Evolutionary conservation across 2,329 filamentous ascomycete species (phyloP).

Genomic region (Capronia americana): DNA sequence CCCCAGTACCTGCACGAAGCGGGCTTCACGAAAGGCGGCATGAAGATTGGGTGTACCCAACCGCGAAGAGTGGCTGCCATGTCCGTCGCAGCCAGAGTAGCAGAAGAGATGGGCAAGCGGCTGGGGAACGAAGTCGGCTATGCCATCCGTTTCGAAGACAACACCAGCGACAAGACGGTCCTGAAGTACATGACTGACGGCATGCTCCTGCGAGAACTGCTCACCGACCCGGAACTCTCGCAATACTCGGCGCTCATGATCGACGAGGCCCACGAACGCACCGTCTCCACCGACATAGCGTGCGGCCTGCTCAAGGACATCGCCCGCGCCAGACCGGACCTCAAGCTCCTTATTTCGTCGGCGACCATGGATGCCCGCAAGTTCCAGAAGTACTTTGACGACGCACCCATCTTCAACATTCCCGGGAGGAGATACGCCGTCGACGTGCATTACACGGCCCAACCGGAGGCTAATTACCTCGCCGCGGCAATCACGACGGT

Average conservation of each 20-base stretch:
- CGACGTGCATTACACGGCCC: slow-evolving; percentile 86
- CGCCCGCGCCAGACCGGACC: slow-evolving; percentile 77
- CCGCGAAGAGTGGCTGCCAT: slow-evolving; percentile 95
- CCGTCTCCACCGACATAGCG: slow-evolving; percentile 87
- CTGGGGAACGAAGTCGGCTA: slow-evolving; percentile 93
- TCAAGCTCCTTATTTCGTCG: slow-evolving; percentile 90
- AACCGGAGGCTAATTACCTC: slow-evolving; percentile 93
- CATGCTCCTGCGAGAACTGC: slow-evolving; percentile 87
- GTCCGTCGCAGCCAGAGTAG: slow-evolving; percentile 95
- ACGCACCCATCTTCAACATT: slow-evolving; percentile 92
- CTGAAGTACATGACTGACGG: slow-evolving; percentile 98
- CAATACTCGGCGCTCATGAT: slow-evolving; percentile 92
- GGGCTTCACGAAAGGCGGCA: slow-evolving; percentile 80
- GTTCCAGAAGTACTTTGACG: slow-evolving; percentile 89
- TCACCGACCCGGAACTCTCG: slow-evolving; percentile 83
- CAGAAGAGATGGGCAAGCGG: slow-evolving; percentile 89
- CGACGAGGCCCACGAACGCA: slow-evolving; percentile 95
- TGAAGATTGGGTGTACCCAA: slow-evolving; percentile 92
- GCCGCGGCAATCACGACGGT: slow-evolving; percentile 89
- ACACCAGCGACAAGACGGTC: slow-evolving; percentile 86
- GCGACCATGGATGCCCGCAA: slow-evolving; percentile 94
- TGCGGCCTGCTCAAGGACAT: slow-evolving; percentile 89
- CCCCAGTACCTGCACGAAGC: slow-evolving; percentile 93
- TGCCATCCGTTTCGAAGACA: slow-evolving; percentile 91
- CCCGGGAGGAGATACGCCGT: slow-evolving; percentile 88